These are phyloP conservation scores for Proliferodiscus dingleyae DNA, from an alignment of 2,329 filamentous ascomycete species.

Conservation along the genomic window DNA sequence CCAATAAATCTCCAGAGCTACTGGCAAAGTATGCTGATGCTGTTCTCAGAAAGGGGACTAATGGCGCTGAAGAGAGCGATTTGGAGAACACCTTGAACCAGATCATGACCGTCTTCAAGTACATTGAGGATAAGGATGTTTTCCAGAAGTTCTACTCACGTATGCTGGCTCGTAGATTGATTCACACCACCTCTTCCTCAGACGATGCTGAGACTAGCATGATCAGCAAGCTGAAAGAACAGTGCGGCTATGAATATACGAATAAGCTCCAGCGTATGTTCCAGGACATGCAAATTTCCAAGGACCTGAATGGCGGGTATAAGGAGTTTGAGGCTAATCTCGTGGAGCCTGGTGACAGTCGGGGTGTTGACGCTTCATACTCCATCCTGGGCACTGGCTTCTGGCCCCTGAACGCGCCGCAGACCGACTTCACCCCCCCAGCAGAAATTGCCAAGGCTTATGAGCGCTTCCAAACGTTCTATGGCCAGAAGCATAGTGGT, in stretches of 20 bases:
- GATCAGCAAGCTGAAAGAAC: constrained; percentile 99
- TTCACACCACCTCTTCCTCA: constrained; percentile 91
- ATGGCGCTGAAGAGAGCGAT: constrained; percentile 89
- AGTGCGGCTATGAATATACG: constrained; percentile 97
- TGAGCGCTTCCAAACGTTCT: constrained; percentile 85
- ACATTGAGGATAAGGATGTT: constrained; percentile 99
- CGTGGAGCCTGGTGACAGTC: constrained; percentile 59
- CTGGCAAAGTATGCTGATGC: constrained; percentile 94
- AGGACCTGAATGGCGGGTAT: constrained; percentile 89
- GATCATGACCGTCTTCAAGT: constrained; percentile 99
- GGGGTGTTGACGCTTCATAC: constrained; percentile 78
- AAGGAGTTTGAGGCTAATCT: constrained; percentile 67
- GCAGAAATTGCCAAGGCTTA: constrained; percentile 80
- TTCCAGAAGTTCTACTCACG: constrained; percentile 99
- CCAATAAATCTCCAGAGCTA: constrained; percentile 89
- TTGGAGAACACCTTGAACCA: constrained; percentile 82
- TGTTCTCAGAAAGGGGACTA: constrained; percentile 85
- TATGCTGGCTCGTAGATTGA: constrained; percentile 89
- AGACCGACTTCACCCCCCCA: constrained; percentile 83
- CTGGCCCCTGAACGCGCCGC: constrained; percentile 87
- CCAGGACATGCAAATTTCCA: constrained; percentile 98
- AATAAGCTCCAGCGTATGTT: constrained; percentile 99
- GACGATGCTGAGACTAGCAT: constrained; percentile 98
- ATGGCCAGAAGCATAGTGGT: constrained; percentile 93
- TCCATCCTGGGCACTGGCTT: constrained; percentile 94